Base-by-base conservation (phyloP, 345 rosid genomes). In the Rhodamnia rubescens region DNA sequence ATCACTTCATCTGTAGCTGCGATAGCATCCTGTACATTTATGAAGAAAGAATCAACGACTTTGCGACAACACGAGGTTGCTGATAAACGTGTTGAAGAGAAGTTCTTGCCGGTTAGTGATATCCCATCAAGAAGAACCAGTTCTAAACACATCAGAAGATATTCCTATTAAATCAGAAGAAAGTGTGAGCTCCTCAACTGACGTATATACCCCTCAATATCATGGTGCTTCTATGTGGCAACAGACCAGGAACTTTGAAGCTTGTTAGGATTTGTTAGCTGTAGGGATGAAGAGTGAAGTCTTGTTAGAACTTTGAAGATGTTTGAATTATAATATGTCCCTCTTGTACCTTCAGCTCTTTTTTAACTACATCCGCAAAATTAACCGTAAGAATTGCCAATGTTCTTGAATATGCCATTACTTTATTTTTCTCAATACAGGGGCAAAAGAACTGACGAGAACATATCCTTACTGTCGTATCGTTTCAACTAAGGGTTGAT, bases 1-100 rank as follows among this genome's bases (percentile, higher is more conserved):
- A 54, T 57, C 6, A 49, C 87, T 78, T 86, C 90, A 29, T 56
- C 87, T 57, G 55, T 83, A 74, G 90, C 88, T 80, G 53, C 88
- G 12, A 27, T 49, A 15, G 74, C 69, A 16, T 83, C 84, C 84
- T 52, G 1, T 13, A n/a, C 5, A 59, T 12, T 2, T 6, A 1
- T n/a, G 69, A 59, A 59, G 69, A 13, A 59, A 12, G 9, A 59
- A 59, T 5, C 32, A 2, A 59, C 36, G 0, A 59, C 18, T 59
- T 13, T 18, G 3, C 69, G 5, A 0, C 64, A 26, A 13, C 74
- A 7, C 2, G 40, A 61, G 74, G 40, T 27, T 61, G 74, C 40
- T 1, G 11, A 61, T 61, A 15, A 27, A 27, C 40, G 10, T 61
- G 40, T 27, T 27, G 74, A 61, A 85, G 8, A 32, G 69, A 51